phyloP scores from a whole-genome alignment of 164 flowering plant species.

The Nymphaea colorata region DNA sequence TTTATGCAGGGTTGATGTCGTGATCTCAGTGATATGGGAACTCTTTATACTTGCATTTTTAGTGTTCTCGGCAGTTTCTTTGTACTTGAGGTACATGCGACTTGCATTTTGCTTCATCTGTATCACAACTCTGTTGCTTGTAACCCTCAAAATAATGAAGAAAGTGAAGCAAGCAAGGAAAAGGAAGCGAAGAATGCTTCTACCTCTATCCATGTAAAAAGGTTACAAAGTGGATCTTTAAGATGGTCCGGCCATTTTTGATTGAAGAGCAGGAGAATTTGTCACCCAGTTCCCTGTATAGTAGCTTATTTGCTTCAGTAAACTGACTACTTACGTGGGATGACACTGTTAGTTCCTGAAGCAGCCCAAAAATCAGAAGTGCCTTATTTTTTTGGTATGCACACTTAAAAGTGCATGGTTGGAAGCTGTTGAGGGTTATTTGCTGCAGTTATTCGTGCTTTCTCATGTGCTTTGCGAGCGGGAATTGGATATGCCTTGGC shows the following conservation, averaged over 20 bases:
- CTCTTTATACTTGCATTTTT: slow-evolving; percentile 70
- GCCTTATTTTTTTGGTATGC: not conserved
- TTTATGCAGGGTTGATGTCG: slow-evolving; percentile 86
- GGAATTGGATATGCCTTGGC: too few relatives aligned
- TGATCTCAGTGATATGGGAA: slow-evolving; percentile 85
- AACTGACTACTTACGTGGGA: not conserved
- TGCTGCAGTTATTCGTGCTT: too few relatives aligned
- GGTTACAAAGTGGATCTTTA: not conserved
- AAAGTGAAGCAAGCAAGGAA: slow-evolving; percentile 71
- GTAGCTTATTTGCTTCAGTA: not conserved
- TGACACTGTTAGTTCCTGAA: not conserved
- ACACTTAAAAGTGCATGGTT: not conserved
- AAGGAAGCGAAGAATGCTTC: slow-evolving; percentile 95
- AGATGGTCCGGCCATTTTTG: not conserved
- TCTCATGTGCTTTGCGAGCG: too few relatives aligned
- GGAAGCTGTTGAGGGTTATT: too few relatives aligned
- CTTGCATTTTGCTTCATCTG: slow-evolving; percentile 59
- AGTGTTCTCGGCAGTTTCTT: slow-evolving; percentile 76
- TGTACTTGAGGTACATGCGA: slow-evolving; percentile 62
- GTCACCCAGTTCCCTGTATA: not conserved
- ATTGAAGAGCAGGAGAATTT: not conserved
- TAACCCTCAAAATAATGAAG: slow-evolving; percentile 79
- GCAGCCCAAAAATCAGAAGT: not conserved
- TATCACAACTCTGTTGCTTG: slow-evolving; percentile 49
- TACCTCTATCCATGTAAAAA: slow-evolving; percentile 83